These are phyloP conservation scores for Hortaea sp. DNA, from an alignment of 2,329 filamentous ascomycete species.

Conservation along the genomic window DNA sequence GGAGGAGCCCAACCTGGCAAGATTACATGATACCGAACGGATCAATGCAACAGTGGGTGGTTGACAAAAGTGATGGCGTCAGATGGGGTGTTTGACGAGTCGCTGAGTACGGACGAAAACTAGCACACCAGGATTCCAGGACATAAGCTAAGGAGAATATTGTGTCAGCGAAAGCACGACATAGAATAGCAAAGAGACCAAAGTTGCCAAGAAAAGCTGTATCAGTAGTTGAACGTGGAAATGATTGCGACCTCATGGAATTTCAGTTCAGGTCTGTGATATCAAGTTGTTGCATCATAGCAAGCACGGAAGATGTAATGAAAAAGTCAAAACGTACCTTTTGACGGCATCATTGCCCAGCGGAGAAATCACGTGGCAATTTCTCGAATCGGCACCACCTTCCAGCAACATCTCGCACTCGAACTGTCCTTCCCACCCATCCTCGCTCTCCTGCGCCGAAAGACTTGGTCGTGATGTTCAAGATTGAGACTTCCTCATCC, in stretches of 20 bases:
- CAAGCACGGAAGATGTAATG: slow-evolving; percentile 1
- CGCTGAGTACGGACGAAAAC: too few species aligned
- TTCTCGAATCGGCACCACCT: slow-evolving; percentile 33
- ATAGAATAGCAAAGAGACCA: too few species aligned
- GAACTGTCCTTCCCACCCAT: slow-evolving; percentile 41
- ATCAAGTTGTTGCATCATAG: slow-evolving; percentile 17
- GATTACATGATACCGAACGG: too few species aligned
- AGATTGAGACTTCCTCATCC: slow-evolving; percentile 37
- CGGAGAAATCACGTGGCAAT: neutral
- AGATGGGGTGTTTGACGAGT: too few species aligned
- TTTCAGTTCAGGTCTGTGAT: slow-evolving; percentile 24
- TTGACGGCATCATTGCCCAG: neutral
- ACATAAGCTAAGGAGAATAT: too few species aligned
- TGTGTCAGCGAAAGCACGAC: too few species aligned
- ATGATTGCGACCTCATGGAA: slow-evolving; percentile 10
- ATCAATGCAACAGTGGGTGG: too few species aligned
- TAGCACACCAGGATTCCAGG: too few species aligned
- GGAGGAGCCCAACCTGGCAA: too few species aligned
- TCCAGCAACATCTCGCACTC: slow-evolving; percentile 30
- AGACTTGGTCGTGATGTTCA: slow-evolving; percentile 37
- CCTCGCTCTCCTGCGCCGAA: slow-evolving; percentile 29
- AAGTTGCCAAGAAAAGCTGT: neutral
- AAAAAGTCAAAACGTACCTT: slow-evolving; percentile 3
- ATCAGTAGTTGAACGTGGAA: neutral
- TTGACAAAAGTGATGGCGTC: too few species aligned